A percentile compares a stretch with the other conserved stretches of the same genome.
Conservation (phyloP, 352 stramenopile genomes). For the Elongisporangium anandrum region DNA sequence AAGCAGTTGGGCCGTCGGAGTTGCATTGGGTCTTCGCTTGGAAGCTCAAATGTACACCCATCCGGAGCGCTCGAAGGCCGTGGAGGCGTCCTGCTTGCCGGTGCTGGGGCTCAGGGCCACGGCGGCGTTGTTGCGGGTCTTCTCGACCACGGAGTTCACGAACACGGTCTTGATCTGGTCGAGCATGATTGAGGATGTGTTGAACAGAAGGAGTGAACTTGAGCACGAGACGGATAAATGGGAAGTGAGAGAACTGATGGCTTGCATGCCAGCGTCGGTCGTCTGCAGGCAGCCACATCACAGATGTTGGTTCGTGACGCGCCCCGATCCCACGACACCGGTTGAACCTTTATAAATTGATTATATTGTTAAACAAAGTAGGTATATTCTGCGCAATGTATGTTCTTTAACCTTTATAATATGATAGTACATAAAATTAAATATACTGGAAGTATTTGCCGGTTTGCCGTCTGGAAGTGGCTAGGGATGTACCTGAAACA, state of each 20-base stretch:
- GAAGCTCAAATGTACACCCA: conserved; percentile 75
- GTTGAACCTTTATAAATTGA: neutral
- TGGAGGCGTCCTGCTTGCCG: conserved; percentile 46
- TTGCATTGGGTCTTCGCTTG: neutral
- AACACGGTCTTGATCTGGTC: conserved; percentile 75
- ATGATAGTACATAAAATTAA: neutral
- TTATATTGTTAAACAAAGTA: neutral
- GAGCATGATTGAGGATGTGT: conserved; percentile 30
- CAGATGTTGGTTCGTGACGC: neutral
- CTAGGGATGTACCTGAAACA: neutral
- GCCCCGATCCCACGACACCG: neutral
- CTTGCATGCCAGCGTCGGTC: neutral
- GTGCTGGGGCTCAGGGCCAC: conserved; percentile 32
- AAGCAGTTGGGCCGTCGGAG: neutral
- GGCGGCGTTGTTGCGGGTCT: conserved; percentile 7
- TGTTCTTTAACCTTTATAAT: neutral
- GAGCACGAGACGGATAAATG: neutral
- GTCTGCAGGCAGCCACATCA: neutral
- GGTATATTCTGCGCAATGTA: neutral
- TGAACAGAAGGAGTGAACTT: neutral
- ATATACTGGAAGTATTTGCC: neutral
- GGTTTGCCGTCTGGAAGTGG: neutral
- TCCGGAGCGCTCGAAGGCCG: conserved; percentile 72
- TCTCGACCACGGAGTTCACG: conserved; percentile 20
- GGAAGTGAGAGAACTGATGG: neutral